phyloP scores from a whole-genome alignment of 352 stramenopile species.

The Pythium oligandrum region DNA sequence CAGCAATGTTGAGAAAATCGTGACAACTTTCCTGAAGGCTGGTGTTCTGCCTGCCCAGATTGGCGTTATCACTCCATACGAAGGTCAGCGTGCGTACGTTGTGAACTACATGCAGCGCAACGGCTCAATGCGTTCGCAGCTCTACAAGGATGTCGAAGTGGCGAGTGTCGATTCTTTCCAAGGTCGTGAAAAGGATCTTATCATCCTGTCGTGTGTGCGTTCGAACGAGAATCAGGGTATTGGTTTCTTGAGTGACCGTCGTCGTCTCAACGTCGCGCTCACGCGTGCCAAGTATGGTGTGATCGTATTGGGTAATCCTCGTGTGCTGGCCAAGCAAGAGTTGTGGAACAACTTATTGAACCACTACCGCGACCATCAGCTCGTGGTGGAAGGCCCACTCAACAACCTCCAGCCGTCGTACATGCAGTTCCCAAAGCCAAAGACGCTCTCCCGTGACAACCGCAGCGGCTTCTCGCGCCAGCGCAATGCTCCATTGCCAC shows the following conservation, averaged over 20 bases:
- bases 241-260: slow-evolving; percentile 97
- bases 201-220: slow-evolving; percentile 97
- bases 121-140: slow-evolving; percentile 88
- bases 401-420: slow-evolving; percentile 96
- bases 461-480: slow-evolving; percentile 34
- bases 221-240: slow-evolving; percentile 99
- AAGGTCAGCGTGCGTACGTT: slow-evolving; percentile 98
- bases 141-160: slow-evolving; percentile 99
- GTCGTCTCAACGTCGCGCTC: slow-evolving; percentile 98
- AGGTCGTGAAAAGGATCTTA: slow-evolving; percentile 99
- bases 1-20: slow-evolving; percentile 97
- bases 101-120: slow-evolving; percentile 97
- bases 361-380: slow-evolving; percentile 95
- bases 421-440: slow-evolving; percentile 94
- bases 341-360: slow-evolving; percentile 97
- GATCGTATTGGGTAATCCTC: slow-evolving; percentile 97
- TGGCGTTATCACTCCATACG: slow-evolving; percentile 97
- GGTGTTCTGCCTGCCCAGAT: slow-evolving; percentile 91
- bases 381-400: slow-evolving; percentile 95
- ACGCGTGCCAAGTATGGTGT: slow-evolving; percentile 98
- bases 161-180: slow-evolving; percentile 99
- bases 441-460: slow-evolving; percentile 32
- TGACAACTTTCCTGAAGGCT: slow-evolving; percentile 95
- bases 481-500: slow-evolving; percentile 46
- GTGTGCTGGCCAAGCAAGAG: slow-evolving; percentile 95